A percentile compares a stretch with the other conserved stretches of the same genome.
Conservation (phyloP, 140 eudicot species). For the Oenanthe javanica region DNA sequence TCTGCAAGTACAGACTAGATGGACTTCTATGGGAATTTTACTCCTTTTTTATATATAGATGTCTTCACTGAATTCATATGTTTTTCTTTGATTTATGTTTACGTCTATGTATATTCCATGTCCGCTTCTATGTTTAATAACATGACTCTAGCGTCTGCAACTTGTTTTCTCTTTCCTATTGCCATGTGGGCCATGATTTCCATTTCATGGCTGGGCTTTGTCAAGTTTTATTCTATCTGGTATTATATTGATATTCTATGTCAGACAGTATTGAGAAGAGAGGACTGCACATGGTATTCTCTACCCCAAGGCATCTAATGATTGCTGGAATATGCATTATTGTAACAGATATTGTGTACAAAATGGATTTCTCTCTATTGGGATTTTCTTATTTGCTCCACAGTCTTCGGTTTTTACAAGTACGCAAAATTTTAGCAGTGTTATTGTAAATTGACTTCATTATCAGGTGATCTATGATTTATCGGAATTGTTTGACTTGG, state of each 20-base stretch:
- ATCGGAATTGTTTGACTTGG: too few species aligned
- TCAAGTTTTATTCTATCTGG: constrained; percentile 68
- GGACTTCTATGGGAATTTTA: too few species aligned
- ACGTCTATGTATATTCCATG: too few species aligned
- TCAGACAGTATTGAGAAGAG: constrained; percentile 45
- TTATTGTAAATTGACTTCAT: too few species aligned
- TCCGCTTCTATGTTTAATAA: too few species aligned
- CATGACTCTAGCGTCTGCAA: constrained; percentile 47
- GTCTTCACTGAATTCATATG: too few species aligned
- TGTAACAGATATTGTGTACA: constrained; percentile 60
- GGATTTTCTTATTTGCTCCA: constrained; percentile 68
- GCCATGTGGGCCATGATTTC: constrained; percentile 98
- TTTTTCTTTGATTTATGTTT: too few species aligned
- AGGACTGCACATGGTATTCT: constrained; percentile 78
- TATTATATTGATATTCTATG: constrained; percentile 24
- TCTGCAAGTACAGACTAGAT: too few species aligned
- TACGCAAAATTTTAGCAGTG: background rate
- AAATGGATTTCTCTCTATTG: constrained; percentile 4
- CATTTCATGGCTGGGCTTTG: constrained; percentile 65
- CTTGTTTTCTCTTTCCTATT: constrained; percentile 90
- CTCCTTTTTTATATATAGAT: too few species aligned
- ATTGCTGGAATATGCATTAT: constrained; percentile 83
- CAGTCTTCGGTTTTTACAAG: constrained; percentile 72
- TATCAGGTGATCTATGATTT: too few species aligned
- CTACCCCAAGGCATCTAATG: constrained; percentile 84